Evolutionary conservation across 2,329 filamentous ascomycete species (phyloP).

Genomic region (Gyromitra esculenta): DNA sequence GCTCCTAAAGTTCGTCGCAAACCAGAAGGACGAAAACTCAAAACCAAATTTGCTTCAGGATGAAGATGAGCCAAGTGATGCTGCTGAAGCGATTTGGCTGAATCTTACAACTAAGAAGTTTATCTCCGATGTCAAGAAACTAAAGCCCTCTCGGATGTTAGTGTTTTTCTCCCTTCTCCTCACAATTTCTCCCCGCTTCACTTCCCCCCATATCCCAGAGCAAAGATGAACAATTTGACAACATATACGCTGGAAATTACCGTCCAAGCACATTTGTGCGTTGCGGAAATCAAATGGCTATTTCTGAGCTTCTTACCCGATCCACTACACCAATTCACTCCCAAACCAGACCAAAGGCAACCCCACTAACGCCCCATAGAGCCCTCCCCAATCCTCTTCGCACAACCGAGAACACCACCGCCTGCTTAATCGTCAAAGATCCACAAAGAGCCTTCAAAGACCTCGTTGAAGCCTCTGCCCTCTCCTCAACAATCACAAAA

Average conservation of each 20-base stretch:
- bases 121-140: conserved; percentile 48
- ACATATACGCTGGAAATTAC: conserved; percentile 92
- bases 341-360: not conserved
- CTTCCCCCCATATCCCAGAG: not conserved
- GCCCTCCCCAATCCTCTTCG: conserved; percentile 41
- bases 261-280: conserved; percentile 66
- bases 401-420: conserved; percentile 48
- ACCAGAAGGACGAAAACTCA: conserved; percentile 19
- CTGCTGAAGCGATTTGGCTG: conserved; percentile 56
- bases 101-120: conserved; percentile 57
- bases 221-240: conserved; percentile 58
- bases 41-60: conserved; percentile 53
- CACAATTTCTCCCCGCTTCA: not conserved
- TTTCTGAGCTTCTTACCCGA: conserved; percentile 70
- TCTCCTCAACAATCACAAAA: conserved; percentile 73
- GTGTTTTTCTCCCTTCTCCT: not conserved
- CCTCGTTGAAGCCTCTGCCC: conserved; percentile 77
- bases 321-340: not conserved
- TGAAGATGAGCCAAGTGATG: conserved; percentile 51
- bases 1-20: conserved; percentile 48
- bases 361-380: conserved; percentile 39
- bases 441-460: conserved; percentile 91
- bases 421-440: conserved; percentile 61
- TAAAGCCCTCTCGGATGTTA: conserved; percentile 52
- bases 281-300: conserved; percentile 67